These are phyloP conservation scores for Aspergillus intermedius DNA, from an alignment of 2,329 filamentous ascomycete genomes.

Conservation along the genomic window DNA sequence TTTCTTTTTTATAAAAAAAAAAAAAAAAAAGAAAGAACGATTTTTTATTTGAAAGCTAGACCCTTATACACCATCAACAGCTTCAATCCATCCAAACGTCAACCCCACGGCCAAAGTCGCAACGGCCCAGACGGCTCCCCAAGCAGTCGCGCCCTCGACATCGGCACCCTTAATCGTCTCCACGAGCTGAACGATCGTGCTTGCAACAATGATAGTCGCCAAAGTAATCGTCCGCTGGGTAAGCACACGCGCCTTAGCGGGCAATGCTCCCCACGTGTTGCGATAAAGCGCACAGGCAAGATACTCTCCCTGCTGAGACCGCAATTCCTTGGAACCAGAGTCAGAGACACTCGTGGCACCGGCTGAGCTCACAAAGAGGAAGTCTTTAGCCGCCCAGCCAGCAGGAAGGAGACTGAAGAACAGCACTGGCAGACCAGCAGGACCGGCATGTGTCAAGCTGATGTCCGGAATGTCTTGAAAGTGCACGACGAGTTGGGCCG, in stretches of 20 bases:
- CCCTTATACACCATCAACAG: slow-evolving; percentile 29
- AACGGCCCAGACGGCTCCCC: slow-evolving; percentile 67
- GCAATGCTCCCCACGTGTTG: slow-evolving; percentile 56
- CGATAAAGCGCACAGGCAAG: slow-evolving; percentile 59
- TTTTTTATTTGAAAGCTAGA: background rate
- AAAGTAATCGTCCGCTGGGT: slow-evolving; percentile 56
- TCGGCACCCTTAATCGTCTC: slow-evolving; percentile 66
- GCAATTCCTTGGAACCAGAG: slow-evolving; percentile 32
- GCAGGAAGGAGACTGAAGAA: slow-evolving; percentile 56
- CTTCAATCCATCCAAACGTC: slow-evolving; percentile 36
- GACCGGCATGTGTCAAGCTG: slow-evolving; percentile 59
- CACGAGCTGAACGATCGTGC: slow-evolving; percentile 58
- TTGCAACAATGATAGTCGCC: slow-evolving; percentile 40
- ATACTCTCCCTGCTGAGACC: slow-evolving; percentile 62
- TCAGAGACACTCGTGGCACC: slow-evolving; percentile 37
- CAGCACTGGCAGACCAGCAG: slow-evolving; percentile 42
- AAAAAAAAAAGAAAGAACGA: background rate
- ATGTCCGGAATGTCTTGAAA: slow-evolving; percentile 68
- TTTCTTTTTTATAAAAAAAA: background rate
- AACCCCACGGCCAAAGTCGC: slow-evolving; percentile 32
- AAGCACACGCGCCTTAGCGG: slow-evolving; percentile 55
- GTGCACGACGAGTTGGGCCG: slow-evolving; percentile 63
- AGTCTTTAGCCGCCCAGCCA: slow-evolving; percentile 65
- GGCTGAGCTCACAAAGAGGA: slow-evolving; percentile 61
- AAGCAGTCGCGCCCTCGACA: slow-evolving; percentile 61